These are phyloP conservation scores for Syncephalis plumigaleata DNA, from an alignment of 371 early-diverging fungal genomes.

Conservation along the genomic window DNA sequence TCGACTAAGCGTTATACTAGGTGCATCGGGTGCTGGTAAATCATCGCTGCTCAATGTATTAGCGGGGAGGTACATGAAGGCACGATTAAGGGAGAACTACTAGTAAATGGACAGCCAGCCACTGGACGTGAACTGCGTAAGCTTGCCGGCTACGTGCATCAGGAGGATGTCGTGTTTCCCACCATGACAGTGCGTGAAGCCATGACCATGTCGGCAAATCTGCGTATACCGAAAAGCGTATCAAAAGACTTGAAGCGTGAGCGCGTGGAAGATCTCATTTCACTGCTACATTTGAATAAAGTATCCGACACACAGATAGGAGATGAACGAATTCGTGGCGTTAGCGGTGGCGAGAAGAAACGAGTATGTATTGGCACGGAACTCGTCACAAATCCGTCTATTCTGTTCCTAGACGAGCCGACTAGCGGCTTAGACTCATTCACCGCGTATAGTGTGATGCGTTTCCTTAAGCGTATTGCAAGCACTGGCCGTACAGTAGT, in stretches of 20 bases:
- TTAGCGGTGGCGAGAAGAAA: constrained; percentile 69
- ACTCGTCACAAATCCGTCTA: constrained; percentile 67
- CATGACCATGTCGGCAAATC: constrained; percentile 51
- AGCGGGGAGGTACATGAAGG: neutral
- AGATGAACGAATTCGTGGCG: constrained; percentile 47
- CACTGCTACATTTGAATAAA: constrained; percentile 54
- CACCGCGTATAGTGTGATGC: neutral
- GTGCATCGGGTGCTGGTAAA: neutral
- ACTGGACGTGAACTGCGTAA: neutral
- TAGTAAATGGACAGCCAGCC: neutral
- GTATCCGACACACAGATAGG: constrained; percentile 66
- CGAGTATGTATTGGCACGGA: constrained; percentile 78
- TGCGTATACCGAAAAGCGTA: constrained; percentile 58
- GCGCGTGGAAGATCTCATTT: constrained; percentile 54
- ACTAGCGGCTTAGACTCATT: constrained; percentile 40
- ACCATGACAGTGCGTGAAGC: constrained; percentile 74
- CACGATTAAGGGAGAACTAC: neutral
- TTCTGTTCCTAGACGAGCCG: constrained; percentile 89
- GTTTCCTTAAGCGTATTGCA: neutral
- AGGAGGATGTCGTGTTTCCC: constrained; percentile 70
- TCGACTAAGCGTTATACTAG: neutral
- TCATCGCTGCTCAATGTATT: neutral
- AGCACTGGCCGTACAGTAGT: constrained; percentile 23
- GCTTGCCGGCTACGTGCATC: constrained; percentile 51
- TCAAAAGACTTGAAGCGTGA: constrained; percentile 28